Evolutionary conservation across 2,329 filamentous ascomycete genomes (phyloP).

Genomic region (Fusarium avenaceum): DNA sequence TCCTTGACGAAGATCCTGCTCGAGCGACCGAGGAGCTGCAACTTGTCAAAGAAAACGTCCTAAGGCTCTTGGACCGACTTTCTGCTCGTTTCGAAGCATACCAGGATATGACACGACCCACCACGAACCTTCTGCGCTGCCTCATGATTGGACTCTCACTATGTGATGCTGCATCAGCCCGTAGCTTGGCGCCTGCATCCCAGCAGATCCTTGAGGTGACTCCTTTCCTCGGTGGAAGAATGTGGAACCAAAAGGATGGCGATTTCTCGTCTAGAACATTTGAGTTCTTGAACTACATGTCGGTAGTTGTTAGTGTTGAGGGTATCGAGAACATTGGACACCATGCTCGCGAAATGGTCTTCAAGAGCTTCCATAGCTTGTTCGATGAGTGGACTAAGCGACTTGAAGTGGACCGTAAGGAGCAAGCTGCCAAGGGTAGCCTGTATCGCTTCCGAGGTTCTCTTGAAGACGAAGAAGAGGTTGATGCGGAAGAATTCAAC

Average conservation of each 20-base stretch:
- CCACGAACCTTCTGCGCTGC: slow-evolving; percentile 83
- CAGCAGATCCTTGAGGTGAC: slow-evolving; percentile 60
- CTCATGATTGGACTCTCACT: slow-evolving; percentile 82
- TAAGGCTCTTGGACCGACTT: slow-evolving; percentile 78
- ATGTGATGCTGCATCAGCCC: slow-evolving; percentile 61
- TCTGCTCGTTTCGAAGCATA: slow-evolving; percentile 80
- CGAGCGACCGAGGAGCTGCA: slow-evolving; percentile 58
- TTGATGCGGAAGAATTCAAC: slow-evolving; percentile 79
- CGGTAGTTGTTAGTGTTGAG: slow-evolving; percentile 61
- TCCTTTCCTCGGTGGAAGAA: slow-evolving; percentile 69
- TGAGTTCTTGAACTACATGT: slow-evolving; percentile 58
- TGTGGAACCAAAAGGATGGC: slow-evolving; percentile 47
- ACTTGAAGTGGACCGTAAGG: slow-evolving; percentile 80
- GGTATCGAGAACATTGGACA: slow-evolving; percentile 58
- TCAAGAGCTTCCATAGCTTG: slow-evolving; percentile 77
- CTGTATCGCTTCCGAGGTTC: slow-evolving; percentile 88
- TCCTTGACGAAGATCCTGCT: slow-evolving; percentile 40
- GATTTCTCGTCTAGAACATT: slow-evolving; percentile 54
- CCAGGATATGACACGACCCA: slow-evolving; percentile 84
- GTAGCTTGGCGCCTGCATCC: slow-evolving; percentile 54
- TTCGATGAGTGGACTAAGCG: slow-evolving; percentile 85
- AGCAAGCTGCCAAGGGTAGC: slow-evolving; percentile 79
- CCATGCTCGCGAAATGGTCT: slow-evolving; percentile 67
- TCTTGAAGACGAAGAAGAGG: slow-evolving; percentile 80
- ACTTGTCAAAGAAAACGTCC: slow-evolving; percentile 69